Conservation (phyloP, 2,329 filamentous ascomycete species). For the Trichoderma sp. region DNA sequence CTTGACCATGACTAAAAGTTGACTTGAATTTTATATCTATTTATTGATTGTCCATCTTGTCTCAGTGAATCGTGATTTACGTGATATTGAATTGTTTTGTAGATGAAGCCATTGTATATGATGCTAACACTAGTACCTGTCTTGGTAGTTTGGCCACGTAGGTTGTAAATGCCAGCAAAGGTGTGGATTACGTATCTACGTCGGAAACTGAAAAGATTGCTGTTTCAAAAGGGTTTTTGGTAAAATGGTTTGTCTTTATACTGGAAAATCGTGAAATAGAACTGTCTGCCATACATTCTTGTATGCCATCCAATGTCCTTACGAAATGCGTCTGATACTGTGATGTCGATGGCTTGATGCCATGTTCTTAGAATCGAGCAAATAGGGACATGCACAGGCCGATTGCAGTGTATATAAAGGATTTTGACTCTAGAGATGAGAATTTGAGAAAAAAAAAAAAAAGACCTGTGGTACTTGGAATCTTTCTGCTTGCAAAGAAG, state of each 20-base stretch:
- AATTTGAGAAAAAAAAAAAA: no score
- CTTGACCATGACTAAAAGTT: constrained; percentile 3
- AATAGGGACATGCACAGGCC: no score
- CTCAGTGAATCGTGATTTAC: background rate
- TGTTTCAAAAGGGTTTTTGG: background rate
- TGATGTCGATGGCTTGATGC: no score
- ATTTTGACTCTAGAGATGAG: no score
- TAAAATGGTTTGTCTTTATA: background rate
- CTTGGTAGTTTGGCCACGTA: background rate
- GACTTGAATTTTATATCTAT: background rate
- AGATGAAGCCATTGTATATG: background rate
- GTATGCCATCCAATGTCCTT: no score
- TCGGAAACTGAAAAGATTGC: background rate
- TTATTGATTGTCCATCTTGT: background rate
- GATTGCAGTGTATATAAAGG: no score
- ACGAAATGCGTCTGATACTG: no score
- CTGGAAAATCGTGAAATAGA: no score
- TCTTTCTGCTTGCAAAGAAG: no score
- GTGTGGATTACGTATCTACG: background rate
- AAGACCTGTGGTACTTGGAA: no score
- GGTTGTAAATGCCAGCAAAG: background rate
- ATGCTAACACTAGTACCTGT: background rate
- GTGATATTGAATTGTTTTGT: background rate
- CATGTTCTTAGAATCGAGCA: no score
- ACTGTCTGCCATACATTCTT: no score